Evolutionary conservation across 164 flowering plant genomes (phyloP).

Genomic region (Brasenia schreberi): DNA sequence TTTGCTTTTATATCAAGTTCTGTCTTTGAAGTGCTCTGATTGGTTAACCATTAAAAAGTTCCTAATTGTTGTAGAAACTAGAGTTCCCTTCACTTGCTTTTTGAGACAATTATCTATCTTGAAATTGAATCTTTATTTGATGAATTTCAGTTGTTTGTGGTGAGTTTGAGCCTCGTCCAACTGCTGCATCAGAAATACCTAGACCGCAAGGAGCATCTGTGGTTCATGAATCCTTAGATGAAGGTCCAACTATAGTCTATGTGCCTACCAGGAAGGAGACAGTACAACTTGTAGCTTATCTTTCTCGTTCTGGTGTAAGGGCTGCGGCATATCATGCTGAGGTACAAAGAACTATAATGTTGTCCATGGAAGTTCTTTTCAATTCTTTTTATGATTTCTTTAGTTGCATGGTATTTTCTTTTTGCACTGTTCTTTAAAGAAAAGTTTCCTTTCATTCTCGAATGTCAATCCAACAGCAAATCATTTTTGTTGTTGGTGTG

Average conservation of each 20-base stretch:
- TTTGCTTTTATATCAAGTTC: neutral
- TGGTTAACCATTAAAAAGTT: neutral
- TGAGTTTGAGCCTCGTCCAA: constrained; percentile 41
- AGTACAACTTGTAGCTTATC: constrained; percentile 38
- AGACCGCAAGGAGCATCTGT: neutral
- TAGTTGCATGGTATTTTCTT: too few relatives aligned
- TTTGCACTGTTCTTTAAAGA: too few relatives aligned
- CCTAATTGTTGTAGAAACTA: too few relatives aligned
- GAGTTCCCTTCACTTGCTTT: neutral
- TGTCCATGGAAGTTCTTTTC: too few relatives aligned
- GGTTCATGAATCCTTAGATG: constrained; percentile 23
- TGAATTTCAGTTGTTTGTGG: constrained; percentile 59
- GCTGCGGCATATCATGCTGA: constrained; percentile 90
- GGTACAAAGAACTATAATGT: constrained; percentile 22
- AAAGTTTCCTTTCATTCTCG: too few relatives aligned
- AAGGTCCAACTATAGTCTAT: constrained; percentile 77
- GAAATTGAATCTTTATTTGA: neutral
- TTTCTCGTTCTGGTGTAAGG: constrained; percentile 45
- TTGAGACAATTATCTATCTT: neutral
- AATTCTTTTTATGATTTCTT: too few relatives aligned
- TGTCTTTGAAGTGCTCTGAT: neutral
- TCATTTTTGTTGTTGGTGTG: too few relatives aligned
- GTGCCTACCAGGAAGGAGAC: constrained; percentile 91
- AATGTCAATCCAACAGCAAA: too few relatives aligned
- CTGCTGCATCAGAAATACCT: constrained; percentile 12